Evolutionary conservation across 495 filamentous ascomycete species (phyloP), one percentile per base, ranked within the genome.

Genomic region (Jackrogersella multiformis): DNA sequence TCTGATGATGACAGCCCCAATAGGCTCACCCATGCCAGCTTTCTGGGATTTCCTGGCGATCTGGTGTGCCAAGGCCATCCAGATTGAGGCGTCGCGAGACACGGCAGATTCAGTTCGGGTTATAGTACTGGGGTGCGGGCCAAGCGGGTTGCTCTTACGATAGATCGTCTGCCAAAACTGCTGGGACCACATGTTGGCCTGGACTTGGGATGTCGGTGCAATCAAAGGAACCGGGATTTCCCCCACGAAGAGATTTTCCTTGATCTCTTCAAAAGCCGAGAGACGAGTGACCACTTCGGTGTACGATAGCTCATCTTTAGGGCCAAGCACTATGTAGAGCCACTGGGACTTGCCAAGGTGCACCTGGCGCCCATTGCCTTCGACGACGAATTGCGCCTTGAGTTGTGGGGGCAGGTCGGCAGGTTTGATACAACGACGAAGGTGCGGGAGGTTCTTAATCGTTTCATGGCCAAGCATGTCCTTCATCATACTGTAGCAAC

Each of bases 101-200:
- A 96, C 86, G 20, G 88, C 86, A 1, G 86, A 81, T 21, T 85
- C 82, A 18, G 76, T 70, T 66, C 84, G 74, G 15, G 79, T 74
- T n/a, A 87, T 84, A 60, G 85, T 85, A 38, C 83, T 80, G 56
- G 89, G 85, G 76, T 93, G 87, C 65, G 92, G 83, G 48, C 92
- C 86, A 73, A 92, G 84, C 30, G 93, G 87, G 72, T 93, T 93
- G 61, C 85, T 89, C 71, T 89, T 89, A 58, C 93, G 93, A 80
- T 96, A 98, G 6, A 92, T 82, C 4, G 90, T 88, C 0, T 95
- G 96, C 95, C 95, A 99, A 73, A 92, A 90, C 24, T 85, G 82
- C 23, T 85, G 79, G 28, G 86, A 88, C 92, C 92, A 97, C 74
- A 82, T 75, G 7, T 87, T 82, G 4, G 95, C 93, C 78, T 97